Evolutionary conservation across 257 asterid species (phyloP).

Genomic region (Haberlea rhodopensis): DNA sequence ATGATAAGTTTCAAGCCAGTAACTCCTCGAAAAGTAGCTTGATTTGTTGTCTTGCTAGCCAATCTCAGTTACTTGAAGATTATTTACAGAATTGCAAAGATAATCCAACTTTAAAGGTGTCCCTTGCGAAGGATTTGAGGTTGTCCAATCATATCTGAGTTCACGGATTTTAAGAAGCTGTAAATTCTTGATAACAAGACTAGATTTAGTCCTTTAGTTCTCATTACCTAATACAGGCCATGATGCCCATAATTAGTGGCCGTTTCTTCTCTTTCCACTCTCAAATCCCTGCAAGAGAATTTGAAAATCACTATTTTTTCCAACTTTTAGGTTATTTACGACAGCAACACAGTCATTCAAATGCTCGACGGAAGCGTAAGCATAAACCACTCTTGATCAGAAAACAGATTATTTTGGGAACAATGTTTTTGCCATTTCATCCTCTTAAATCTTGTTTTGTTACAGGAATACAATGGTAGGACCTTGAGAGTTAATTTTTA

Average conservation of each 20-base stretch:
- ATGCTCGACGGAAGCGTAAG: slow-evolving; percentile 87
- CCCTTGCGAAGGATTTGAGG: not conserved
- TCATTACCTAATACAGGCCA: not conserved
- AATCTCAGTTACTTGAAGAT: not conserved
- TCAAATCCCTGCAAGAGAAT: no score
- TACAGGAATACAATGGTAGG: slow-evolving; percentile 86
- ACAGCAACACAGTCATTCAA: slow-evolving; percentile 63
- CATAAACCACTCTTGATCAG: not conserved
- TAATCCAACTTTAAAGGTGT: not conserved
- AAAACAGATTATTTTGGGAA: not conserved
- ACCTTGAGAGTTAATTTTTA: slow-evolving; percentile 86
- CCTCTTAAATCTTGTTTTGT: not conserved
- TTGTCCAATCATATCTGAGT: not conserved
- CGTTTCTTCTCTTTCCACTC: not conserved
- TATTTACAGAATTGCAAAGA: not conserved
- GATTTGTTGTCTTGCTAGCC: not conserved
- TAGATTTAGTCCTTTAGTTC: no score
- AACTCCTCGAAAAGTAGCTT: not conserved
- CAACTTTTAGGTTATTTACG: slow-evolving; percentile 68
- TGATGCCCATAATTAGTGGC: not conserved
- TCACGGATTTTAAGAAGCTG: no score
- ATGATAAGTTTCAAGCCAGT: not conserved
- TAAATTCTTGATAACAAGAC: no score
- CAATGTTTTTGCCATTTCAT: not conserved
- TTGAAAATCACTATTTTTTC: not conserved